Evolutionary conservation across 2,329 filamentous ascomycete species (phyloP).

Genomic region (Triangularia setosa): DNA sequence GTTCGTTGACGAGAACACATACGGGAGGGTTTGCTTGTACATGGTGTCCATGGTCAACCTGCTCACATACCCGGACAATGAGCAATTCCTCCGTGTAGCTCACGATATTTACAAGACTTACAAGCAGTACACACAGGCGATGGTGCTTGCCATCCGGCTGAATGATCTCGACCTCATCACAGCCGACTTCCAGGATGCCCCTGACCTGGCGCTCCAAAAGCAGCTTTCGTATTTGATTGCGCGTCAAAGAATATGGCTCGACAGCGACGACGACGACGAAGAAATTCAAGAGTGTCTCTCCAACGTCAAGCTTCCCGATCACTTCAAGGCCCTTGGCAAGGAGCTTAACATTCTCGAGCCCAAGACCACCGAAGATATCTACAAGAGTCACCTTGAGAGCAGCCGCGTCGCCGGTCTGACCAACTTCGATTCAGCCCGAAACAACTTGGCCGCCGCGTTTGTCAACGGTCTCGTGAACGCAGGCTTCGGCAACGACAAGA

Average conservation of each 20-base stretch:
- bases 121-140: slow-evolving; percentile 88
- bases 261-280: slow-evolving; percentile 45
- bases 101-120: slow-evolving; percentile 93
- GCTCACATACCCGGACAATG: slow-evolving; percentile 95
- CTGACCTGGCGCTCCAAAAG: slow-evolving; percentile 79
- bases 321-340: slow-evolving; percentile 92
- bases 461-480: slow-evolving; percentile 98
- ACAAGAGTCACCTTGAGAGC: slow-evolving; percentile 97
- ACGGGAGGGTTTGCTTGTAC: slow-evolving; percentile 88
- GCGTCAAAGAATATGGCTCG: slow-evolving; percentile 82
- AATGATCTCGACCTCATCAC: slow-evolving; percentile 83
- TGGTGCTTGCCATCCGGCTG: slow-evolving; percentile 87
- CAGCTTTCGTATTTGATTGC: slow-evolving; percentile 92
- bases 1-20: slow-evolving; percentile 91
- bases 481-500: slow-evolving; percentile 91
- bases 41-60: slow-evolving; percentile 99
- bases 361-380: slow-evolving; percentile 96
- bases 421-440: slow-evolving; percentile 89
- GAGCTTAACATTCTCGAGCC: slow-evolving; percentile 96
- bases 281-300: slow-evolving; percentile 77
- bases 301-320: slow-evolving; percentile 81
- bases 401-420: slow-evolving; percentile 88
- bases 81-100: slow-evolving; percentile 87
- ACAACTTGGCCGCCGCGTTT: slow-evolving; percentile 93
- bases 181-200: slow-evolving; percentile 73